Evolutionary conservation across 352 stramenopile species (phyloP), one percentile per base, ranked within the genome.

Genomic region (Phytophthora brassicae): DNA sequence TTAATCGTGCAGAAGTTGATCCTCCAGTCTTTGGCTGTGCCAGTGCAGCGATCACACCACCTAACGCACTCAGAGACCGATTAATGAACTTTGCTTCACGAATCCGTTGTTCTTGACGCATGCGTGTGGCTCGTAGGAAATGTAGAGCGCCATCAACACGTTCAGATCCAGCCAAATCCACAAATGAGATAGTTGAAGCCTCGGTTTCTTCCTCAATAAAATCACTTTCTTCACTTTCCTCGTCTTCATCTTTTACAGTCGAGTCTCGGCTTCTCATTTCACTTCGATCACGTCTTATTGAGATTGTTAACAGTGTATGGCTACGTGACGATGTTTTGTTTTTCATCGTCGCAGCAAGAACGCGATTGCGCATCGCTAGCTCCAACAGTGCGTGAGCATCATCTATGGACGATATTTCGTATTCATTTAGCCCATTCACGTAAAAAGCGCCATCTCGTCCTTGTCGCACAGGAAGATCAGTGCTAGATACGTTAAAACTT

Each of bases 21-120:
- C 33, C 23, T 19, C 12, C 17, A 51, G 11, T 4, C 48, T 66
- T 75, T 2, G 67, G 61, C 24, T 80, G 68, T 3, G 82, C 72
- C 11, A 92, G 66, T 11, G 78, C 72, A 5, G 74, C 66, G 29
- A 92, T 89, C 26, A 92, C 82, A 36, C 74, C 79, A n/a, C 82
- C 82, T 14, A 92, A 46, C 2, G 82, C 80, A 38, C 74, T 88
- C 1, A 92, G 61, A 5, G 82, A 92, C 8, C 74, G 74, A 50
- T 90, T 92, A 58, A 92, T 92, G 53, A 89, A 89, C 54, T 92
- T 92, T 31, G 82, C 80, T 61, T 92, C 82, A 20, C 80, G 77
- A 38, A 92, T 84, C 3, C 82, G 80, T 4, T 86, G 74, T 50
- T 90, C 75, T 49, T 85, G 75, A 8, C 68, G 70, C 17, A 72